Evolutionary conservation across 78 protist genomes (phyloP), one percentile per base, ranked within the genome.

Genomic region (Creolimax fragrantissima): DNA sequence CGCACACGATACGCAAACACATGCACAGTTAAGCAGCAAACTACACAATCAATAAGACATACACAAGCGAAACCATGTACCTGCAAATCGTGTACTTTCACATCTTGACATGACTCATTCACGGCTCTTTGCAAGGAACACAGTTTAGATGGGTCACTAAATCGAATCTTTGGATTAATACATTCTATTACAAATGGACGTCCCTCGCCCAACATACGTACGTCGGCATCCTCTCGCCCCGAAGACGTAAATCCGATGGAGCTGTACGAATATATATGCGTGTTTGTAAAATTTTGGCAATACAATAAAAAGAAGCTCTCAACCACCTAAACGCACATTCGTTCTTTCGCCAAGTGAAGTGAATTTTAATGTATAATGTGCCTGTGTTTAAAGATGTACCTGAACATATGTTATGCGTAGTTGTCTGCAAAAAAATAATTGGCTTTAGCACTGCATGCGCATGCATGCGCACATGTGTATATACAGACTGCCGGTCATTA

Each of bases 151-250:
- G 85, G 35, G 41, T 41, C 35, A 35, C 47, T 35, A 35, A 74
- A 84, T 3, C 24, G 17, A 7, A 96, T 32, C 24, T 58, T 58
- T 17, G 74, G 74, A 24, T 58, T 58, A 24, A 58, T 1, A 24
- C 74, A 58, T 91, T 96, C 97, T 2, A 97, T 41, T 2, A 95
- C 45, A 67, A 96, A 97, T 5, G 98, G 98, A 35, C 98, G 92
- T 17, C 98, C 98, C 0, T 7, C 4, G 41, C 97, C 97, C 11
- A 96, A 91, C 98, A 97, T 97, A 39, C 98, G 94, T 17, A 97
- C 98, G 58, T 97, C 98, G 24, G 90, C 42, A 74, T 97, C 98
- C 44, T 97, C 98, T 3, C 98, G 94, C 7, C 98, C 98, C 2
- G 97, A 58, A 17, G 74, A 58, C 24, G 74, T 32, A 24, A 58